These are phyloP conservation scores for Colletotrichum abscissum DNA, from an alignment of 2,329 filamentous ascomycete species.

Conservation along the genomic window DNA sequence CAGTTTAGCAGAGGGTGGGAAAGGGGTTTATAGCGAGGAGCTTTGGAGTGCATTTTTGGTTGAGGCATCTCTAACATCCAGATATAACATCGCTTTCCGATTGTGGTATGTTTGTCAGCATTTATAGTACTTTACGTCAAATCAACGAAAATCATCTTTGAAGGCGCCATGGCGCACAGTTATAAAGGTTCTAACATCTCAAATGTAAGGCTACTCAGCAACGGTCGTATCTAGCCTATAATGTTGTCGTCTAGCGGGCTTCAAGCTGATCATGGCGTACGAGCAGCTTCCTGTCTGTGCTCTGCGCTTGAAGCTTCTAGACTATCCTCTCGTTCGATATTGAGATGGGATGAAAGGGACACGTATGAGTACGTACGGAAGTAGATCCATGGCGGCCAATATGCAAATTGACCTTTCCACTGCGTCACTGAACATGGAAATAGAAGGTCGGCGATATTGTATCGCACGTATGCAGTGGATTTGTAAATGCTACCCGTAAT, in stretches of 20 bases:
- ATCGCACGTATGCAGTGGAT: neutral
- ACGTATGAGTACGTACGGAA: neutral
- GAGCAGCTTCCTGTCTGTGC: neutral
- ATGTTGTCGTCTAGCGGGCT: too few relatives aligned
- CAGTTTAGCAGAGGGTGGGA: neutral
- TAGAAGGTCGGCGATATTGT: neutral
- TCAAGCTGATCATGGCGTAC: too few relatives aligned
- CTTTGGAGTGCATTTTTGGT: neutral
- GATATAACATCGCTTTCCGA: neutral
- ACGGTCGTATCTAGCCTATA: neutral
- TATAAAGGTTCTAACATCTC: too few relatives aligned
- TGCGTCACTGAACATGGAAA: neutral
- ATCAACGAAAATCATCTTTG: neutral
- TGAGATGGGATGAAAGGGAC: neutral
- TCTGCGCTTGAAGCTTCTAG: neutral
- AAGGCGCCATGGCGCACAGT: too few relatives aligned
- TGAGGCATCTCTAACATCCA: neutral
- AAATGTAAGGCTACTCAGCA: neutral
- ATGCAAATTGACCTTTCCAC: neutral
- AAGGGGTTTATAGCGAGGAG: neutral
- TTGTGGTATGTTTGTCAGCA: neutral
- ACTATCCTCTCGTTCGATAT: neutral
- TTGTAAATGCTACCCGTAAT: neutral
- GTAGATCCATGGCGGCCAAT: too few relatives aligned
- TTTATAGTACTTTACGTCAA: neutral